Base-by-base conservation (phyloP, 2,329 filamentous ascomycete species). In the Diplocarpon mali region DNA sequence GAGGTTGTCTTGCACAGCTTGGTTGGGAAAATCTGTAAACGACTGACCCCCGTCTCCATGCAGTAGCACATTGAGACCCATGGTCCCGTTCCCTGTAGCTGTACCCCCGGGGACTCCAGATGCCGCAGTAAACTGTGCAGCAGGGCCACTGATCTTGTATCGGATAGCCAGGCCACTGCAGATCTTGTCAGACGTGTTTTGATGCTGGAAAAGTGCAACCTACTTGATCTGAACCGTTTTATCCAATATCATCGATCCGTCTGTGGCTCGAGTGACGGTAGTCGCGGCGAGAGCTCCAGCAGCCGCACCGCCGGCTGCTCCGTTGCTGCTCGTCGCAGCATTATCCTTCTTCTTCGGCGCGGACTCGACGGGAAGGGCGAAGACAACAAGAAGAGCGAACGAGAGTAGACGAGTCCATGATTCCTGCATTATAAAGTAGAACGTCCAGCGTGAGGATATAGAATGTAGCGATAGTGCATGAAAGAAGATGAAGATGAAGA, bases 1-100 rank as follows among this genome's bases (percentile, higher is more conserved):
- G 78, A 81, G 52, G 76, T 84, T 52, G 71, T 85, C 34, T 70
- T 94, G 8, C 80, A 93, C 53, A 77, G 83, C 3, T 67, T 95
- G 29, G 83, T 87, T 62, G 76, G 73, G 48, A 75, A 95, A 37
- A 71, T 96, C n/a, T 87, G 95, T 58, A 80, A 87, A 54, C 11
- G 70, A 74, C 53, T 75, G 70, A 6, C 75, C 75, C 35, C 75
- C 74, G 55, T 78, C 75, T 40, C 74, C 74, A 57, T 78, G 75
- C 3, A 78, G 67, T 30, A 78, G 67, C 12, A 78, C 69, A 53
- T 78, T 78, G 6, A 75, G 64, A 40, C 72, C 72, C 27, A 73
- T 61, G 6, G 61, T 50, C 5, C 69, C 67, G 0, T 24, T 55
- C 35, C 48, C 40, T 59, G 62, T 16, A 40, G 56, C 51, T 9